Base-by-base conservation (phyloP, 2,329 filamentous ascomycete species). In the Penicillium capsulatum region DNA sequence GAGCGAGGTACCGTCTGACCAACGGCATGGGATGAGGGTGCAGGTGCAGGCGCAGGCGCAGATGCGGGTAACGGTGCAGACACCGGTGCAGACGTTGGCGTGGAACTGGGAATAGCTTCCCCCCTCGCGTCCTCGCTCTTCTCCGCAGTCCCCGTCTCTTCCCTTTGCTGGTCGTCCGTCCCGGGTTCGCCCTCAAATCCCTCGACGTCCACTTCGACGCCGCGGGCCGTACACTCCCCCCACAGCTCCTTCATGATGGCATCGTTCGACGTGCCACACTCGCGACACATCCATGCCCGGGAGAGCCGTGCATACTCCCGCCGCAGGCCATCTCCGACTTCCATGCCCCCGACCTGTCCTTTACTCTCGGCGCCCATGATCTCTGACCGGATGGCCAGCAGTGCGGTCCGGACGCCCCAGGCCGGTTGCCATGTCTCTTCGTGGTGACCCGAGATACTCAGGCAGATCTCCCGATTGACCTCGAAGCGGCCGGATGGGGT, bases 401-500 rank as follows among this genome's bases (percentile, higher is more conserved):
- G 70, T 11, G 92, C 91, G 3, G 92, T 97, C 44, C 92, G 77
- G 7, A 98, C 84, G 0, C 92, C 92, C 92, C 92, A 98, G 1
- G 92, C 92, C 0, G 92, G 92, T 74, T 96, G 91, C 92, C 92
- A 98, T 11, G 87, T 94, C 71, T 97, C 92, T 65, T 97, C 92
- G 68, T 98, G 92, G 66, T 96, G 91, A 2, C 90, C 91, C 36
- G 81, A 86, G 57, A 97, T 98, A 57, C 81, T 87, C 11, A 98
- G 79, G 61, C 92, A 98, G 54, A 98, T 97, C 71, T 97, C 91
- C 51, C 92, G 81, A 63, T 98, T 98, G 39, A 89, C 83, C 66
- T 97, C 92, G 68, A 98, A 98, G 46, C 92, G 81, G 37, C 91
- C 92, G 17, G 81, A 86, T 0, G 92, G 89, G 0, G 92, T 97